These are phyloP conservation scores for Lasiodiplodia hormozganensis DNA, from an alignment of 2,329 filamentous ascomycete genomes.

Conservation along the genomic window DNA sequence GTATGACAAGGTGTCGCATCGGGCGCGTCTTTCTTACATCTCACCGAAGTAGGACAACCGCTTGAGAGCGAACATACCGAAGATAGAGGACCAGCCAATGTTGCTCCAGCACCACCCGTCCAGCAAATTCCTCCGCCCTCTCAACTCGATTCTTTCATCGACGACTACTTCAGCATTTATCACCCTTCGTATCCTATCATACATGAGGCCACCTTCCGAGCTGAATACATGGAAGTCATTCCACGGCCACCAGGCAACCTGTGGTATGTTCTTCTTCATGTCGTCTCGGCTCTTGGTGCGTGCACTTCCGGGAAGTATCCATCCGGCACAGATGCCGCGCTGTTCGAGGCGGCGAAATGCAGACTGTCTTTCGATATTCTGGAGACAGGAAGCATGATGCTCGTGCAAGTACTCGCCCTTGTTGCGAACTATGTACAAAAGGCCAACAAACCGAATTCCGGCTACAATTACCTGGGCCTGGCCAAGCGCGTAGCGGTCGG, in stretches of 20 bases:
- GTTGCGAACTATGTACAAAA: conserved; percentile 60
- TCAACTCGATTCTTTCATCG: conserved; percentile 37
- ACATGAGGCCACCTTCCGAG: conserved; percentile 56
- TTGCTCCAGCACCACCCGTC: not conserved
- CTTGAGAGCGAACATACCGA: not conserved
- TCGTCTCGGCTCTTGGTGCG: conserved; percentile 54
- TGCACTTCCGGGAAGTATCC: conserved; percentile 52
- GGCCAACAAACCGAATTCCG: conserved; percentile 59
- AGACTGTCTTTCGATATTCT: conserved; percentile 55
- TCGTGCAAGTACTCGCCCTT: conserved; percentile 57
- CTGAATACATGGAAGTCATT: conserved; percentile 55
- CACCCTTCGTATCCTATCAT: conserved; percentile 57
- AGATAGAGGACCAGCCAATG: not conserved
- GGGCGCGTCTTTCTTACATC: conserved; percentile 13
- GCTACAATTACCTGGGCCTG: conserved; percentile 58
- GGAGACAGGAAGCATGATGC: conserved; percentile 57
- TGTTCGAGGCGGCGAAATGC: conserved; percentile 56
- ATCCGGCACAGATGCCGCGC: conserved; percentile 53
- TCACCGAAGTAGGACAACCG: conserved; percentile 6
- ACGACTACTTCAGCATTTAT: conserved; percentile 57
- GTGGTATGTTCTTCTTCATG: conserved; percentile 56
- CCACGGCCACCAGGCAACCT: conserved; percentile 49
- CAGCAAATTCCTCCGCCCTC: conserved; percentile 3
- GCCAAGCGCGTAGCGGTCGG: conserved; percentile 58
- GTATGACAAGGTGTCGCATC: conserved; percentile 5